phyloP scores from a whole-genome alignment of 2,329 filamentous ascomycete species.

The Xylariaceae sp. region DNA sequence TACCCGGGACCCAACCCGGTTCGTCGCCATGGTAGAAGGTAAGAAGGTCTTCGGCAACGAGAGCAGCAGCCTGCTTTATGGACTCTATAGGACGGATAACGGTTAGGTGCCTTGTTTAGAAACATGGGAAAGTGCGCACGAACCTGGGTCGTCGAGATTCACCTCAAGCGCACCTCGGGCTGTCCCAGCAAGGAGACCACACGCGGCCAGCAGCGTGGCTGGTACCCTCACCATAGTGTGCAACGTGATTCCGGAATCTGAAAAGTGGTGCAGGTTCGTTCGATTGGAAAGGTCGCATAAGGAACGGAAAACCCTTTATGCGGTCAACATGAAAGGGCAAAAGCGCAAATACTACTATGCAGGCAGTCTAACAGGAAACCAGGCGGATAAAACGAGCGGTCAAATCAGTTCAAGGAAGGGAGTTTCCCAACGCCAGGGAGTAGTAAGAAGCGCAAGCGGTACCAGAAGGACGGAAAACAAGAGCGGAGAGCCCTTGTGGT shows the following conservation, averaged over 20 bases:
- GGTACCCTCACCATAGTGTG: conserved; percentile 22
- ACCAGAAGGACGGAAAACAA: not conserved
- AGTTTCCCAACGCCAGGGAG: not conserved
- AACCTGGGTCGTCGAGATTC: conserved; percentile 31
- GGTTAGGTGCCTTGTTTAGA: not conserved
- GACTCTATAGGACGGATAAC: conserved; percentile 36
- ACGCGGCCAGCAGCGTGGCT: conserved; percentile 26
- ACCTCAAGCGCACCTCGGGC: conserved; percentile 30
- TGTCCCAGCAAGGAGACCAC: conserved; percentile 25
- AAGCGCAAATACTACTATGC: not conserved
- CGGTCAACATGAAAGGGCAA: not conserved
- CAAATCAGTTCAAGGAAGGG: not conserved
- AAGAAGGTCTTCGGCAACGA: conserved; percentile 49
- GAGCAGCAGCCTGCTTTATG: conserved; percentile 44
- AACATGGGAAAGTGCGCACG: conserved; percentile 12
- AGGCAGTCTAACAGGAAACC: not conserved
- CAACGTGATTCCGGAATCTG: not conserved
- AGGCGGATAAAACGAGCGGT: not conserved
- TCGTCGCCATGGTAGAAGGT: conserved; percentile 49
- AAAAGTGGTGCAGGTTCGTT: conserved; percentile 1
- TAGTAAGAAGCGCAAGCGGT: too few relatives aligned
- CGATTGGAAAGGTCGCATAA: conserved; percentile 1
- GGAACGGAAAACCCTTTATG: not conserved
- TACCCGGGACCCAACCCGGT: conserved; percentile 51
- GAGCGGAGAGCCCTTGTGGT: not conserved